A percentile compares a stretch with the other conserved stretches of the same genome.
Conservation (phyloP, 2,329 filamentous ascomycete genomes). For the Fusarium odoratissimum region DNA sequence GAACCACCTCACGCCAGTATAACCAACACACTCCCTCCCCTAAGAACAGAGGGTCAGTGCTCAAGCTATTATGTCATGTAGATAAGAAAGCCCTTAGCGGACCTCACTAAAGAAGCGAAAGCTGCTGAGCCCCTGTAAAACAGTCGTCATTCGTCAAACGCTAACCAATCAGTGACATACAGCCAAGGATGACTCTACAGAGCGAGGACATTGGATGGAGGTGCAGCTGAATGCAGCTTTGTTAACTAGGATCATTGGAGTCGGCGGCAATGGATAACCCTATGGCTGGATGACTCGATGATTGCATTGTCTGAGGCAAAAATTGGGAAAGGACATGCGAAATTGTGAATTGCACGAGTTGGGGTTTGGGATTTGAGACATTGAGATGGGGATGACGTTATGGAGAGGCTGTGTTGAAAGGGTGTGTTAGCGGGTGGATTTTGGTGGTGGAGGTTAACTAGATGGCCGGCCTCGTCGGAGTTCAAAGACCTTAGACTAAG, state of each 20-base stretch:
- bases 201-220: conserved; percentile 17
- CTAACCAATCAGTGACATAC: conserved; percentile 21
- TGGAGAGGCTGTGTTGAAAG: neutral
- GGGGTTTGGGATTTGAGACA: neutral
- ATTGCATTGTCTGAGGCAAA: neutral
- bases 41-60: too few relatives aligned
- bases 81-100: conserved; percentile 17
- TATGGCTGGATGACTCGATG: conserved; percentile 10
- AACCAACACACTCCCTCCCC: rapidly evolving
- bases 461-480: neutral
- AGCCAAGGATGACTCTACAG: conserved; percentile 19
- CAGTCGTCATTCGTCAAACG: conserved; percentile 26
- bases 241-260: neutral
- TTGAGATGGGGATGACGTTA: neutral
- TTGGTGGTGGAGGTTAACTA: neutral
- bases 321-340: neutral
- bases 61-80: too few relatives aligned
- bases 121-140: conserved; percentile 21
- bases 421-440: neutral
- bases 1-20: neutral
- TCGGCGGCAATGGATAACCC: conserved; percentile 17
- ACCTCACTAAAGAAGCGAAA: conserved; percentile 18
- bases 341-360: neutral
- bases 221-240: conserved; percentile 27
- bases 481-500: neutral